Evolutionary conservation across 345 rosid species (phyloP), one percentile per base, ranked within the genome.

Genomic region (Citrus inodora): DNA sequence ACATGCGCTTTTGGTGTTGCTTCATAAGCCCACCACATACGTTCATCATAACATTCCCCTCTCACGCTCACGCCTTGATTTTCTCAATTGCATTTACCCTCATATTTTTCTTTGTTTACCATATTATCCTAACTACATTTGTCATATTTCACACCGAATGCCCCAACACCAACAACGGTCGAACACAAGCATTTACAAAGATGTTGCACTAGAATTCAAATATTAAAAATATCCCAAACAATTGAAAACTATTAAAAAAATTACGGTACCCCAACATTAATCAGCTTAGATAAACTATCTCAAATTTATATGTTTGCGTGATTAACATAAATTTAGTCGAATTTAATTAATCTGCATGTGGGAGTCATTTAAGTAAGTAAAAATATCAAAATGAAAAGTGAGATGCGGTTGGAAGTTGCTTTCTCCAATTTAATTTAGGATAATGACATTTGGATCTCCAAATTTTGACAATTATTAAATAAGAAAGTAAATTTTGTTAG

Each of bases 1-100:
- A 83, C 79, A 79, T 83, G 84, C 85, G 79, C 68, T 73, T 80
- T 83, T 62, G 83, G 83, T 83, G 87, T 84, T 83, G 84, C 67
- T 48, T 28, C 17, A 5, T 2, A 33, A 76, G 38, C 77, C 85
- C 78, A 67, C 79, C 71, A 11, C 77, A 37, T 27, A 68, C 64
- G 28, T 14, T 6, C n/a, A 28, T 1, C 38, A 64, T 28, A 16
- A 28, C 22, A 62, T 14, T 14, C 40, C 1, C 1, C 0, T 63
- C 72, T 59, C 66, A 22, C 81, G 27, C 72, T 67, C 65, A 2
- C 60, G 21, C 77, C 79, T 76, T 76, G 53, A 19, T 70, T 67
- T 40, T 67, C 73, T 24, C 82, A 28, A 65, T 63, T 80, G 3
- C 0, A 11, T 10, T 35, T 19, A 40, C 76, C 80, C 79, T 63